Base-by-base conservation (phyloP, 257 asterid species). In the Knoxia roxburghii region DNA sequence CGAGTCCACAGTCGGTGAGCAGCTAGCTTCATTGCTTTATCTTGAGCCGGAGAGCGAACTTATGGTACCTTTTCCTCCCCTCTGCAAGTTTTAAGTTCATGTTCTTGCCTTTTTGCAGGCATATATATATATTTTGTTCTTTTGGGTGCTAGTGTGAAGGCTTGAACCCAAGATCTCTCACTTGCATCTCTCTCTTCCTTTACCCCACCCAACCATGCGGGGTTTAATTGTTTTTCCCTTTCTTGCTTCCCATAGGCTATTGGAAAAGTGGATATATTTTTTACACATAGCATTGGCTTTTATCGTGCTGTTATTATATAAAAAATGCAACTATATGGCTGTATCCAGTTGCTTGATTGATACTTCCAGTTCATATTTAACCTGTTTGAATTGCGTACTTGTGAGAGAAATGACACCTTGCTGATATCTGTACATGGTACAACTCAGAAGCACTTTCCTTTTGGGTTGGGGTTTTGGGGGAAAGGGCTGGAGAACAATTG, bases 11-110 rank as follows among this genome's bases (percentile, higher is more conserved):
- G 56, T 89, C 63, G 98, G 97, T 41, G 96, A 84, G 85, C 96
- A 89, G 85, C 78, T 92, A 84, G 88, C 87, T 13, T 87, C 92
- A 62, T 72, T 87, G 75, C 95, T 89, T 55, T 92, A 92, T 87
- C 87, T 86, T 49, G 95, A 92, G 82, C 95, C 97, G 24, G 96
- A 89, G 80, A 85, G 98, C 73, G 96, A 91, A 76, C 91, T 91
- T 68, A 91, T 89, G 98, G 98, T 91, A 91, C 68, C 72, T 46
- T 64, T 43, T 63, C n/a, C n/a, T 40, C 20, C 15, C 39, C 39
- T 27, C 27, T 39, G 32, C 27, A 23, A 54, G 14, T 65, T 12
- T 58, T 61, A 4, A n/a, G 15, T 51, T 66, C 45, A 30, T 33
- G 32, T 24, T 17, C 63, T 58, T 20, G n/a, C n/a, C n/a, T n/a